Conservation (phyloP, 345 rosid species). For the Camelina neglecta region DNA sequence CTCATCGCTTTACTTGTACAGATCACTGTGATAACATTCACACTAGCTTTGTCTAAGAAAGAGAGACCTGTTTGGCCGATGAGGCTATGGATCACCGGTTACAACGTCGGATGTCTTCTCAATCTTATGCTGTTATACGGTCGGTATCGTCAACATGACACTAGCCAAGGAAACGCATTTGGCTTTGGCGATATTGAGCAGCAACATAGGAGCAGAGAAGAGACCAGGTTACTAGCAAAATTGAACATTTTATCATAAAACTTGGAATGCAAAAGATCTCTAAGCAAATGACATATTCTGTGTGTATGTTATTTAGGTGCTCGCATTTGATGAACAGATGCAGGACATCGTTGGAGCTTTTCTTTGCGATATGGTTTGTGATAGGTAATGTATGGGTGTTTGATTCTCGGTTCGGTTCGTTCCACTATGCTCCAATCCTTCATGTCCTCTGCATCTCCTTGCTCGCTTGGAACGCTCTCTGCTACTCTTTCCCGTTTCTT, state of each 20-base stretch:
- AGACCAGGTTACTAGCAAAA: conserved; percentile 62
- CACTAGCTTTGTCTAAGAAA: conserved; percentile 62
- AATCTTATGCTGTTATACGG: conserved; percentile 74
- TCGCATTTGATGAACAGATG: conserved; percentile 91
- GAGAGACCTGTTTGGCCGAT: conserved; percentile 94
- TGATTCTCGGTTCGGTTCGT: conserved; percentile 86
- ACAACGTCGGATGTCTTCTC: conserved; percentile 77
- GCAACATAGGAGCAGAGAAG: conserved; percentile 66
- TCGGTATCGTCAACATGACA: conserved; percentile 60
- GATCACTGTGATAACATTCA: conserved; percentile 59
- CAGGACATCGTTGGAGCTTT: conserved; percentile 81
- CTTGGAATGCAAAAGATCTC: neutral
- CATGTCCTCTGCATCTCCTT: conserved; percentile 86
- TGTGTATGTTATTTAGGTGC: conserved; percentile 50
- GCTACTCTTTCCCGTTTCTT: conserved; percentile 91
- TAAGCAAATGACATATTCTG: neutral
- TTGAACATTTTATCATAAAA: neutral
- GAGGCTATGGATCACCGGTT: conserved; percentile 86
- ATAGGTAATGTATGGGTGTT: conserved; percentile 98
- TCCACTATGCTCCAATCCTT: conserved; percentile 77
- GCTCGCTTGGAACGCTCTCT: conserved; percentile 90
- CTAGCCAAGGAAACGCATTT: conserved; percentile 57
- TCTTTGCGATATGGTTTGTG: conserved; percentile 98
- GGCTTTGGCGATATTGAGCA: conserved; percentile 67
- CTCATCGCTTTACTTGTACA: conserved; percentile 71